phyloP scores from a whole-genome alignment of 2,329 filamentous ascomycete genomes.

The Fusarium domesticum region DNA sequence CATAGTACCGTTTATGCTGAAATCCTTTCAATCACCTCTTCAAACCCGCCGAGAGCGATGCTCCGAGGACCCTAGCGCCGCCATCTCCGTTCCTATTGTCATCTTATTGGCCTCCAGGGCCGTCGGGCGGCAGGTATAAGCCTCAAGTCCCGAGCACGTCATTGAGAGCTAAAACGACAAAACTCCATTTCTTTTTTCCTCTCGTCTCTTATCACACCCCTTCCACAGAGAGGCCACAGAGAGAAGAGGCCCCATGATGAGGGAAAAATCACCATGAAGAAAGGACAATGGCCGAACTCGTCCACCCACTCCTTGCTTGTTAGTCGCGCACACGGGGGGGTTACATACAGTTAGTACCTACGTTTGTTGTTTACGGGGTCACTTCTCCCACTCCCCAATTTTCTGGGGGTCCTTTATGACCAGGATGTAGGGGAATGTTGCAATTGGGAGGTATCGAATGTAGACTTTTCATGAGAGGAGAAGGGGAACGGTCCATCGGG shows the following conservation, averaged over 20 bases:
- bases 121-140: conserved; percentile 30
- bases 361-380: too few species aligned
- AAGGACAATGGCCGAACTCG: conserved; percentile 2
- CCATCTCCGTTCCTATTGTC: conserved; percentile 5
- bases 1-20: neutral
- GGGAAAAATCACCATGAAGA: neutral
- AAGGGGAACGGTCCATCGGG: neutral
- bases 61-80: conserved; percentile 26
- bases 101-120: conserved; percentile 27
- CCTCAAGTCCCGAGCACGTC: conserved; percentile 36
- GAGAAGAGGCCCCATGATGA: neutral
- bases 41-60: conserved; percentile 26
- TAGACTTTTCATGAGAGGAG: too few species aligned
- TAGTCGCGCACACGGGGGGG: conserved; percentile 5
- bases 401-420: too few species aligned
- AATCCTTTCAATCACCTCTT: neutral
- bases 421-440: conserved; percentile 2
- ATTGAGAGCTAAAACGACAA: conserved; percentile 30
- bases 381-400: neutral
- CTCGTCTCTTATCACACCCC: neutral
- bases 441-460: too few species aligned
- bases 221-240: too few species aligned
- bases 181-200: conserved; percentile 27
- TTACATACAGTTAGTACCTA: too few species aligned
- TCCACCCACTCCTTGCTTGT: conserved; percentile 5